These are phyloP conservation scores for Aspergillus sp. DNA, from an alignment of 2,329 filamentous ascomycete genomes.

Conservation along the genomic window DNA sequence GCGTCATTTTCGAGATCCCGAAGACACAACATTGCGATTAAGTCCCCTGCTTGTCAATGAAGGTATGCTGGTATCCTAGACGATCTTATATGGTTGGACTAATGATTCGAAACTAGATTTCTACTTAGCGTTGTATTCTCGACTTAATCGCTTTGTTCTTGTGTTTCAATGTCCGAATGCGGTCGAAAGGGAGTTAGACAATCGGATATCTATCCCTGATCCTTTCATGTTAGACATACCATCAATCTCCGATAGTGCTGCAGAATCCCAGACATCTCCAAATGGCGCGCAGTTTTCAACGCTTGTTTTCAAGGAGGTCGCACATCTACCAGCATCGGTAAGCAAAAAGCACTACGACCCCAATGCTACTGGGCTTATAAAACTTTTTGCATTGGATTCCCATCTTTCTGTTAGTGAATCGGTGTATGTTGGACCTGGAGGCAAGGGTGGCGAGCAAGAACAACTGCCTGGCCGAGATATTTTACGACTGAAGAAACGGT, in stretches of 20 bases:
- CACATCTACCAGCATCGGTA: conserved; percentile 12
- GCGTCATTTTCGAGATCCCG: conserved; percentile 50
- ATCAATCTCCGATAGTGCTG: conserved; percentile 5
- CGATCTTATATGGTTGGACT: too few relatives aligned
- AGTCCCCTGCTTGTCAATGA: conserved; percentile 25
- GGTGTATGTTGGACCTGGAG: conserved; percentile 19
- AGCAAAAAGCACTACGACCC: conserved; percentile 14
- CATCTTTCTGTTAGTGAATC: conserved; percentile 30
- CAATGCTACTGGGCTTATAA: conserved; percentile 25
- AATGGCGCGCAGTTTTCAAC: conserved; percentile 19
- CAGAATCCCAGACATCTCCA: conserved; percentile 5
- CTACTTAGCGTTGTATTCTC: conserved; percentile 38
- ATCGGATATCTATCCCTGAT: conserved; percentile 24
- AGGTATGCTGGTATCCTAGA: too few relatives aligned
- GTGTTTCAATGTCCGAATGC: conserved; percentile 26
- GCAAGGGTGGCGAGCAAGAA: conserved; percentile 7
- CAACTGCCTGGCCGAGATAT: conserved; percentile 11
- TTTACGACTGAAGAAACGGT: conserved; percentile 18
- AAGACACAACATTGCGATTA: conserved; percentile 49
- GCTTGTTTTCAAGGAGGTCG: conserved; percentile 29
- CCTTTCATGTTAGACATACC: conserved; percentile 29
- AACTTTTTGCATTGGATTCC: conserved; percentile 31
- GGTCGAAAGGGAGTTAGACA: conserved; percentile 12
- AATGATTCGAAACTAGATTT: conserved; percentile 30
- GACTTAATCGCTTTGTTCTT: conserved; percentile 28